Evolutionary conservation across 2,329 filamentous ascomycete species (phyloP).

Genomic region (Nigrospora sphaerica): DNA sequence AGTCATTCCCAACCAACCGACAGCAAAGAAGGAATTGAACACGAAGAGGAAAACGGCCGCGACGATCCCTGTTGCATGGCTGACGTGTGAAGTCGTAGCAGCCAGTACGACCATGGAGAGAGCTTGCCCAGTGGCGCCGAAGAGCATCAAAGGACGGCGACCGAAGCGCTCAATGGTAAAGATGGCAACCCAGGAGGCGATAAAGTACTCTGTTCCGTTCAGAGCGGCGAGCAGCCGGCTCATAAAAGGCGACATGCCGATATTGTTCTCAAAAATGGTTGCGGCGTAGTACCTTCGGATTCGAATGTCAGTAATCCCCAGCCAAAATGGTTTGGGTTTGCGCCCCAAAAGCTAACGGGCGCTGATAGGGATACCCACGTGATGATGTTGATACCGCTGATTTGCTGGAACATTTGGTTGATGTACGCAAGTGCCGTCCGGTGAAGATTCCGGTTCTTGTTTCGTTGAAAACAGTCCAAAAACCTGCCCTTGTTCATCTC

Average conservation of each 20-base stretch:
- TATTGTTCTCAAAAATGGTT: slow-evolving; percentile 28
- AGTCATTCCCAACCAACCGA: slow-evolving; percentile 45
- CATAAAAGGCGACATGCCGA: slow-evolving; percentile 35
- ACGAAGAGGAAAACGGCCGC: slow-evolving; percentile 36
- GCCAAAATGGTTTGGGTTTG: too few relatives aligned
- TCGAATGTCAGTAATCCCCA: too few relatives aligned
- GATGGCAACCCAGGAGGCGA: slow-evolving; percentile 29
- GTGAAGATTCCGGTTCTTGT: slow-evolving; percentile 1
- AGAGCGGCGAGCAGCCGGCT: slow-evolving; percentile 49
- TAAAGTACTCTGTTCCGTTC: slow-evolving; percentile 36
- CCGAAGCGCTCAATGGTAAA: slow-evolving; percentile 43
- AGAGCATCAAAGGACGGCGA: slow-evolving; percentile 39
- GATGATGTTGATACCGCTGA: slow-evolving; percentile 1
- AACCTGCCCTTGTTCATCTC: slow-evolving; percentile 1
- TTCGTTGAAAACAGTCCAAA: slow-evolving; percentile 1
- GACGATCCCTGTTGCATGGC: slow-evolving; percentile 17
- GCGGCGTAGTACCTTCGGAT: background rate
- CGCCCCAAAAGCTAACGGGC: too few relatives aligned
- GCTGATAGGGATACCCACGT: background rate
- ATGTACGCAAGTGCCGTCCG: background rate
- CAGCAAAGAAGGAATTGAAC: slow-evolving; percentile 45
- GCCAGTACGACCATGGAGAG: too few relatives aligned
- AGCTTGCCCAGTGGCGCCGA: too few relatives aligned
- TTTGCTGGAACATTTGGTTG: slow-evolving; percentile 3
- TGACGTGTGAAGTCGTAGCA: slow-evolving; percentile 4